Percentiles rank a stretch among this genome's conserved stretches.
Evolutionary conservation across 441 rosid species (phyloP).

Genomic region (Pelargonium exstipulatum): DNA sequence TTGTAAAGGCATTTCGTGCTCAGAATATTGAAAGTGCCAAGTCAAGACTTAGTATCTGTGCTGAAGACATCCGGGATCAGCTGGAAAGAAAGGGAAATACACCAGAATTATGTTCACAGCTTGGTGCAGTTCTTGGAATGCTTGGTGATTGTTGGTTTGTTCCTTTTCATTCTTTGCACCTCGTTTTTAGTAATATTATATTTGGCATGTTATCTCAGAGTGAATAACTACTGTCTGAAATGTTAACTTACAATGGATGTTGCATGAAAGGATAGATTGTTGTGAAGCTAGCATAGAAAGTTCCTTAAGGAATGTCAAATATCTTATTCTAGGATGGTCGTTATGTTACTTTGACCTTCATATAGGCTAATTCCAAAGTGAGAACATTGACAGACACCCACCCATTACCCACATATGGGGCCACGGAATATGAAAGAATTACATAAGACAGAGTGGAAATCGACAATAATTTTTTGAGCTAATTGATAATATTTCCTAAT

Average conservation of each 20-base stretch:
- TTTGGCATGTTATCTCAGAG: background rate
- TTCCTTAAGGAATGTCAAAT: background rate
- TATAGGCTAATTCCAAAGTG: background rate
- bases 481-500: background rate
- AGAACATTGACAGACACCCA: background rate
- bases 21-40: constrained; percentile 88
- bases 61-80: constrained; percentile 72
- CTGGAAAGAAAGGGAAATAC: constrained; percentile 59
- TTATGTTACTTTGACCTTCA: background rate
- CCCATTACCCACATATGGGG: background rate
- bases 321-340: no score
- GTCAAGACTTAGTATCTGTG: constrained; percentile 75
- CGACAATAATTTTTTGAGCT: background rate
- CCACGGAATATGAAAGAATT: background rate
- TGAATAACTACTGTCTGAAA: background rate
- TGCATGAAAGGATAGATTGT: background rate
- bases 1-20: constrained; percentile 71
- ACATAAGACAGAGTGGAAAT: background rate
- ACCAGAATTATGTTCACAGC: constrained; percentile 86
- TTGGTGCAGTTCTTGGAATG: constrained; percentile 96
- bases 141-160: constrained; percentile 96
- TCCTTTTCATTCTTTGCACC: constrained; percentile 13
- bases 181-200: background rate
- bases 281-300: background rate
- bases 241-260: background rate